Conservation (phyloP, 495 filamentous ascomycete species). For the Aspergillus panamensis region DNA sequence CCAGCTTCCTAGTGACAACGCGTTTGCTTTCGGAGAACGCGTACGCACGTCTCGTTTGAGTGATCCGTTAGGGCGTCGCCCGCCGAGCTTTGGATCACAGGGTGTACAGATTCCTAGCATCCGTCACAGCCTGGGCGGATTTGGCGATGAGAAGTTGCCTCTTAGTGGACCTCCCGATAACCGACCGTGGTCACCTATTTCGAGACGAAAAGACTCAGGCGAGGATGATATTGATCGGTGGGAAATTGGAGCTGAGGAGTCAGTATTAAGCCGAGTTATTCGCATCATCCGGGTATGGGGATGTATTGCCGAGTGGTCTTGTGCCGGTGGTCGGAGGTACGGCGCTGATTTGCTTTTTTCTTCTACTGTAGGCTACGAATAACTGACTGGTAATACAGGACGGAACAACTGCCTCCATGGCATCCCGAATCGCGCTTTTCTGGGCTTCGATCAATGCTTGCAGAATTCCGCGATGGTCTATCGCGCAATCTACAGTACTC, state of each 20-base stretch:
- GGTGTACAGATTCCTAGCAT: constrained; percentile 47
- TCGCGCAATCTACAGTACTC: constrained; percentile 70
- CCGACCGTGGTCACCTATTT: constrained; percentile 45
- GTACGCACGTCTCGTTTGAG: constrained; percentile 44
- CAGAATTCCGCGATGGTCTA: constrained; percentile 62
- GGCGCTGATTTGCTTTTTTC: not conserved
- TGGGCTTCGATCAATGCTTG: constrained; percentile 56
- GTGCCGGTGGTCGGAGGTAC: constrained; percentile 63
- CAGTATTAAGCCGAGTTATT: constrained; percentile 71
- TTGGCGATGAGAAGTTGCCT: constrained; percentile 39
- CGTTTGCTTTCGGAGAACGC: constrained; percentile 48
- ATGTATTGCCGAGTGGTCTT: constrained; percentile 71
- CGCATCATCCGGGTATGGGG: constrained; percentile 78
- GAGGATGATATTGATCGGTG: constrained; percentile 61
- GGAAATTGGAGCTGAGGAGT: constrained; percentile 60
- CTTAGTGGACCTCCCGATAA: constrained; percentile 33
- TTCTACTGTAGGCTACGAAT: not conserved
- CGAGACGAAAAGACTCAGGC: constrained; percentile 61
- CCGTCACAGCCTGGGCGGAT: constrained; percentile 42
- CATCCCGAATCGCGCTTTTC: constrained; percentile 58
- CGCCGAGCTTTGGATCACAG: constrained; percentile 42
- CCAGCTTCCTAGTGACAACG: constrained; percentile 48
- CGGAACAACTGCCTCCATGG: constrained; percentile 61
- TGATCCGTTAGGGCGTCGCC: constrained; percentile 38
- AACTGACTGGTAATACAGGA: constrained; percentile 20